Base-by-base conservation (phyloP, 139 green algal species). In the Asterochloris sp. region DNA sequence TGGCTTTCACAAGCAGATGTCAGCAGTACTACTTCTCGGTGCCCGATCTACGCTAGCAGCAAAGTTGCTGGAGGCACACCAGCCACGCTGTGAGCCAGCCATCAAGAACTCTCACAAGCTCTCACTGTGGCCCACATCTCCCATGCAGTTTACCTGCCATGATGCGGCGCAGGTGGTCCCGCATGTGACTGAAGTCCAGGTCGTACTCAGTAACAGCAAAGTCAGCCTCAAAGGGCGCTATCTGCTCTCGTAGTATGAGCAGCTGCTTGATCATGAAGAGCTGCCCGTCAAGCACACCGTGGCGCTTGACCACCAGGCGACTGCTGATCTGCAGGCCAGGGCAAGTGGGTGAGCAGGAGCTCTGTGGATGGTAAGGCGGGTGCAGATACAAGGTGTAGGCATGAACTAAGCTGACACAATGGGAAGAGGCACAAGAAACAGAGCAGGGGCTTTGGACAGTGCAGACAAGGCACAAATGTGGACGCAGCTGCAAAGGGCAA, bases 261-360 rank as follows among this genome's bases (percentile, higher is more conserved):
- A 99, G 91, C 87, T 99, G 94, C 82, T 93, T 92, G 82, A 99
- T 96, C 54, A 94, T 88, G 86, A 98, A 98, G 62, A 99, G 93
- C 90, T 97, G 93, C 21, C 89, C 92, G 82, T 98, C 91, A 78
- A 97, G 82, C 0, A 81, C 28, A 6, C 87, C 84, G 13, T 83
- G 78, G 15, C 83, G 82, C 83, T 85, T 85, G 11, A 84, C 85
- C 15, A 94, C 64, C 21, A 78, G 62, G 23, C 78, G 71, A 11
- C 69, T 83, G 0, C 89, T 90, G 16, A 73, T 13, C 80, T 90
- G 86, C 62, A 78, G 38, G 23, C 24, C 10, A 13, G 0, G 67
- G 60, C 28, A 4, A 60, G 0, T 54, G 38, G 38, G 38, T 54
- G 38, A 54, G 38, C 4, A 54, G 38, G 38, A 54, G 38, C 6